Evolutionary conservation across 495 filamentous ascomycete genomes (phyloP).

Genomic region (Penicillium lagena): DNA sequence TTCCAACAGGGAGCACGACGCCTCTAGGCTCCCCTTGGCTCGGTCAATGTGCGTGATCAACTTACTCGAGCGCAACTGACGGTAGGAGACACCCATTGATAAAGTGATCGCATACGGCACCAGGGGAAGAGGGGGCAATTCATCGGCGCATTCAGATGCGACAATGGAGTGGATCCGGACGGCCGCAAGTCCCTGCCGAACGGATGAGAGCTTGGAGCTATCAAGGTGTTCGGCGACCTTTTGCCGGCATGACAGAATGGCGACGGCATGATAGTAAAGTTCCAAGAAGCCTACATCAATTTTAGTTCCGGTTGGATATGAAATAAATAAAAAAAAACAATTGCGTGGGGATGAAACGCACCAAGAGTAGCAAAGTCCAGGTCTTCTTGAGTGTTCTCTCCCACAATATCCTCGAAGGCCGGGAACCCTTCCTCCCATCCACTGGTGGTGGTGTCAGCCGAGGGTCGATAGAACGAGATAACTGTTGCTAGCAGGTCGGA

Average conservation of each 20-base stretch:
- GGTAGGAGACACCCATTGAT: slow-evolving; percentile 63
- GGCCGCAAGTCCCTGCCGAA: slow-evolving; percentile 57
- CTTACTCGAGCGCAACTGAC: slow-evolving; percentile 61
- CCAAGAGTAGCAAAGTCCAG: slow-evolving; percentile 24
- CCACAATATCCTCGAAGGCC: slow-evolving; percentile 62
- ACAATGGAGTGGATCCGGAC: slow-evolving; percentile 59
- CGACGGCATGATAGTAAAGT: slow-evolving; percentile 63
- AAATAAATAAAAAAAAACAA: too few species aligned
- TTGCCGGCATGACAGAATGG: slow-evolving; percentile 51
- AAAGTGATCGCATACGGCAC: slow-evolving; percentile 63
- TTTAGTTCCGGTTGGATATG: background rate
- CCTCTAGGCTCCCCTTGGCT: slow-evolving; percentile 53
- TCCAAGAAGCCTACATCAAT: slow-evolving; percentile 49
- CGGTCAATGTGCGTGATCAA: slow-evolving; percentile 57
- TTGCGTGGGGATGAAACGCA: slow-evolving; percentile 5
- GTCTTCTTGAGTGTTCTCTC: slow-evolving; percentile 28
- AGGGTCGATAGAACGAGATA: slow-evolving; percentile 61
- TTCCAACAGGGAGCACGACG: slow-evolving; percentile 50
- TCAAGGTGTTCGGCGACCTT: slow-evolving; percentile 29
- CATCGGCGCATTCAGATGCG: slow-evolving; percentile 43
- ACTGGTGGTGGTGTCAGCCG: slow-evolving; percentile 32
- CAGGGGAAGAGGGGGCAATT: slow-evolving; percentile 55
- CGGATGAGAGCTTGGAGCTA: slow-evolving; percentile 41
- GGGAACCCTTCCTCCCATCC: slow-evolving; percentile 54
- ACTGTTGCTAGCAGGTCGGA: slow-evolving; percentile 55